These are phyloP conservation scores for Lumnitzera racemosa DNA, from an alignment of 345 rosid species.

Conservation along the genomic window DNA sequence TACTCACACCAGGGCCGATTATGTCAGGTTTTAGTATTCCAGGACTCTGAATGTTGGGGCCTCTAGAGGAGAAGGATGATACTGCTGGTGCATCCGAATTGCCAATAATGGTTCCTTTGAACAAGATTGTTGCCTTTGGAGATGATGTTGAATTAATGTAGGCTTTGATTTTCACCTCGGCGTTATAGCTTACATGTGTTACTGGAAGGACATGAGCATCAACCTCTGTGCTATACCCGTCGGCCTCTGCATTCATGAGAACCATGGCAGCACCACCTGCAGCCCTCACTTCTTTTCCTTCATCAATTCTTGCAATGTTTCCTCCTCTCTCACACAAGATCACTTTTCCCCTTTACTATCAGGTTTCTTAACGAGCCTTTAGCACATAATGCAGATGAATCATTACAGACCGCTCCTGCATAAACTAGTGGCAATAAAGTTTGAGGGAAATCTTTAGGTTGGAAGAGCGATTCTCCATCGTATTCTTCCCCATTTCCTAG, in stretches of 20 bases:
- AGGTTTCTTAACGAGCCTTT: conserved; percentile 4
- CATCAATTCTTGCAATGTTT: conserved; percentile 8
- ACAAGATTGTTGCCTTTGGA: conserved; percentile 9
- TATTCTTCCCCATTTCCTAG: conserved; percentile 21
- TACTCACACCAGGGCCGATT: conserved; percentile 22
- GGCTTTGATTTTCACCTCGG: conserved; percentile 11
- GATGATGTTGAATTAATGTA: conserved; percentile 11
- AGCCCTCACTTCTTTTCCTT: conserved; percentile 16
- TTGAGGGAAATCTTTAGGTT: conserved; percentile 16
- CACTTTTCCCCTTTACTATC: conserved; percentile 5
- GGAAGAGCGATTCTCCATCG: conserved; percentile 24
- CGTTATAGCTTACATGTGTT: conserved; percentile 2
- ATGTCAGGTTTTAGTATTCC: conserved; percentile 27
- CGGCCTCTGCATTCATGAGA: conserved; percentile 5
- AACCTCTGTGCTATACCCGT: conserved; percentile 12
- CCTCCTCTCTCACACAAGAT: conserved; percentile 15
- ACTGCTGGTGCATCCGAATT: conserved; percentile 14
- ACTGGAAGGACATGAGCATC: conserved; percentile 18
- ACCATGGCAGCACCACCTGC: conserved; percentile 18
- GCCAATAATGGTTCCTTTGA: conserved; percentile 17
- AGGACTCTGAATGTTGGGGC: conserved; percentile 12
- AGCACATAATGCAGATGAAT: conserved; percentile 6
- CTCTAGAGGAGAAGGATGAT: conserved; percentile 26
- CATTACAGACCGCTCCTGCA: conserved; percentile 13
- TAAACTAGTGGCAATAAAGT: conserved; percentile 22